Evolutionary conservation across 2,329 filamentous ascomycete genomes (phyloP).

Genomic region (Trematosphaeria pertusa): DNA sequence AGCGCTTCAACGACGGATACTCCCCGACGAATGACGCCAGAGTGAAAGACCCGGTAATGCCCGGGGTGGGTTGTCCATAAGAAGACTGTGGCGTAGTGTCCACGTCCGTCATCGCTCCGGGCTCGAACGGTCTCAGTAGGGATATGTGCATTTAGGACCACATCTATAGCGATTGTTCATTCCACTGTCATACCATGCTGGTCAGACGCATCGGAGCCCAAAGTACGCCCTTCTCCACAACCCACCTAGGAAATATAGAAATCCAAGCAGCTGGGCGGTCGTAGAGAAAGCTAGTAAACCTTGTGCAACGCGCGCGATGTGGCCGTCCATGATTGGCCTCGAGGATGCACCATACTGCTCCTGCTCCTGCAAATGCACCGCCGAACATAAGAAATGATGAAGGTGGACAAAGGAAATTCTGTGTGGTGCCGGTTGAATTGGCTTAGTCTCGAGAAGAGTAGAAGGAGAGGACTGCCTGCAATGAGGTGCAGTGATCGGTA

Average conservation of each 20-base stretch:
- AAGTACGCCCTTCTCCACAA: slow-evolving; percentile 1
- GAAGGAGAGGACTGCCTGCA: neutral
- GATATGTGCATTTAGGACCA: no score
- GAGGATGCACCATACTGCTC: no score
- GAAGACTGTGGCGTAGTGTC: no score
- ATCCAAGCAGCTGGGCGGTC: neutral
- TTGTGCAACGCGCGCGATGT: no score
- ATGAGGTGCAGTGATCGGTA: slow-evolving; percentile 6
- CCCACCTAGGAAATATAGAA: neutral
- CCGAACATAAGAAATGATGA: neutral
- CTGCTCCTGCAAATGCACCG: neutral
- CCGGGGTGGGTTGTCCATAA: no score
- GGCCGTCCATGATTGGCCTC: slow-evolving; percentile 3
- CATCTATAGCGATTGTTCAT: no score
- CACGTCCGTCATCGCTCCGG: no score
- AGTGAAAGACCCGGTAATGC: no score
- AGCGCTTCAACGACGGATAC: neutral
- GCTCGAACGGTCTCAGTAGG: no score
- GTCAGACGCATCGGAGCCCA: slow-evolving; percentile 4
- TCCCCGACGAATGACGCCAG: no score
- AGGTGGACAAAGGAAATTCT: neutral
- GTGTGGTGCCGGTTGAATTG: neutral
- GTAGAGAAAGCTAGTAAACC: no score
- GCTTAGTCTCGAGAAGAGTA: neutral
- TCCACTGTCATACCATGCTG: no score